Evolutionary conservation across 805 yeast genomes (phyloP).

Genomic region (Saturnispora besseyi): DNA sequence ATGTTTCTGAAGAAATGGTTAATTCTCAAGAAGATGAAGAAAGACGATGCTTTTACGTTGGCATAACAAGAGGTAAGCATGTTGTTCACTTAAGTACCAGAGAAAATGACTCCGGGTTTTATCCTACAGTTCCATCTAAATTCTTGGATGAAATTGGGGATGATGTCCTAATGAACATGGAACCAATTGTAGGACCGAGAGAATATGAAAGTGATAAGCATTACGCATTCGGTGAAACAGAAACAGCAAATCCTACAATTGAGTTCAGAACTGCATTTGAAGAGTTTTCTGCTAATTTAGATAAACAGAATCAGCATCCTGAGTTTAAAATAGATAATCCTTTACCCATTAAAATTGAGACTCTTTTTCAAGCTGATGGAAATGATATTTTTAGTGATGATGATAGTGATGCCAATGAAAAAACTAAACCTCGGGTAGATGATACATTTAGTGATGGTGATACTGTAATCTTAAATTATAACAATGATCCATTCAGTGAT

Average conservation of each 20-base stretch:
- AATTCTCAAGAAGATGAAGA: conserved; percentile 52
- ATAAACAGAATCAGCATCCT: not conserved
- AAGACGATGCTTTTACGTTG: conserved; percentile 78
- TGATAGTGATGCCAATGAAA: not conserved
- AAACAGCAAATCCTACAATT: not conserved
- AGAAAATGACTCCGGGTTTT: conserved; percentile 4
- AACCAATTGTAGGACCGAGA: conserved; percentile 1
- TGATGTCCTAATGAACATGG: not conserved
- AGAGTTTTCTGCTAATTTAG: not conserved
- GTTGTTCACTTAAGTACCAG: conserved; percentile 19
- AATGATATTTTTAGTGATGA: conserved; percentile 7
- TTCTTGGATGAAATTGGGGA: conserved; percentile 5
- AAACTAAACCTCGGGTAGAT: not conserved
- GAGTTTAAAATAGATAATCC: not conserved
- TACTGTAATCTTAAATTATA: not conserved
- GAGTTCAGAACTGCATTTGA: conserved; percentile 6
- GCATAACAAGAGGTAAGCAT: conserved; percentile 74
- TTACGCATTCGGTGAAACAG: not conserved
- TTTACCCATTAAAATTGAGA: not conserved
- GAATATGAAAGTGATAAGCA: not conserved
- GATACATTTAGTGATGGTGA: conserved; percentile 8
- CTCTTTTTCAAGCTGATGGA: not conserved
- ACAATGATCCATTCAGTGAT: conserved; percentile 5
- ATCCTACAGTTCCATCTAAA: conserved; percentile 4
- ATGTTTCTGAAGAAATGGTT: conserved; percentile 17